Conservation (phyloP, 2,329 filamentous ascomycete species). For the Aspergillus sp. region DNA sequence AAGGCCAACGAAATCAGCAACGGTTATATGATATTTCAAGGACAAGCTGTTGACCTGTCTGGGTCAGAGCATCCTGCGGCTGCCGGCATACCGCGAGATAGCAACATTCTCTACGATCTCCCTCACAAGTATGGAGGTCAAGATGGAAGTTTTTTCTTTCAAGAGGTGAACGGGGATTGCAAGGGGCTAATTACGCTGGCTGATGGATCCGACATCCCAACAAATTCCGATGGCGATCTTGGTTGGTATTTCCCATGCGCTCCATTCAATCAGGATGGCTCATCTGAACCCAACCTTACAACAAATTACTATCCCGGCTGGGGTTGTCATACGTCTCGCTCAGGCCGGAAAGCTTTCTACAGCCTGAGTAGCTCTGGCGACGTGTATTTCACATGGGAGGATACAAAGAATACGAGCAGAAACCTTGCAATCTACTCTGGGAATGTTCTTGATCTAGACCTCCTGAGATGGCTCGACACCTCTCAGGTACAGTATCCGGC, state of each 20-base stretch:
- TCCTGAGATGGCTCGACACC: constrained; percentile 86
- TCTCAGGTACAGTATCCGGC: constrained; percentile 73
- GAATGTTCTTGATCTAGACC: constrained; percentile 83
- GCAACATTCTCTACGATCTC: constrained; percentile 88
- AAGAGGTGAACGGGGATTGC: constrained; percentile 96
- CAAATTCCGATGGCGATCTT: constrained; percentile 69
- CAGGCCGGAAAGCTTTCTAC: constrained; percentile 74
- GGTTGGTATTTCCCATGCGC: constrained; percentile 98
- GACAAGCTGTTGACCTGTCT: constrained; percentile 80
- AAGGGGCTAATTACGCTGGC: constrained; percentile 81
- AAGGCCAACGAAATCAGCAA: constrained; percentile 76
- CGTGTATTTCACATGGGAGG: constrained; percentile 95
- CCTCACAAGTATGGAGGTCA: constrained; percentile 77
- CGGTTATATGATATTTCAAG: constrained; percentile 96
- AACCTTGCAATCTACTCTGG: constrained; percentile 95
- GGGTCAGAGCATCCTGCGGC: constrained; percentile 76
- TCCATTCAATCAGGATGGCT: constrained; percentile 91
- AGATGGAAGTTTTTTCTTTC: constrained; percentile 95
- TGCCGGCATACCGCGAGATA: constrained; percentile 68
- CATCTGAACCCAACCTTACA: constrained; percentile 71
- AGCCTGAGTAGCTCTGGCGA: constrained; percentile 69
- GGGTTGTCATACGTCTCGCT: constrained; percentile 76
- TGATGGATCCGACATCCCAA: constrained; percentile 73
- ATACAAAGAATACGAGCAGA: constrained; percentile 82
- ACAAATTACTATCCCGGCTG: constrained; percentile 79